Evolutionary conservation across 257 asterid species (phyloP), one percentile per base, ranked within the genome.

Genomic region (Nicotiana benthamiana): DNA sequence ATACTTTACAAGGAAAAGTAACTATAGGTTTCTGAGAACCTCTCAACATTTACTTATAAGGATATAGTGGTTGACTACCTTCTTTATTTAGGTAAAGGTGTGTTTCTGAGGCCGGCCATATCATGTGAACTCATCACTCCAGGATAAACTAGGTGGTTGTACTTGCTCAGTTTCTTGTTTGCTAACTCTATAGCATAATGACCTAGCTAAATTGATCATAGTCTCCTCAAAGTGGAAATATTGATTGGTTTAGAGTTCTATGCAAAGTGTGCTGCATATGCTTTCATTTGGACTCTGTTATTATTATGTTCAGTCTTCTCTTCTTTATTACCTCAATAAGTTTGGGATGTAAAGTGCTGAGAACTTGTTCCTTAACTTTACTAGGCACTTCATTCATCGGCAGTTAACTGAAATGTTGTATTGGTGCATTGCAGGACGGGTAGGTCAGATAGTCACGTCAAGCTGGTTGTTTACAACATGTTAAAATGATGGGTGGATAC

Each of bases 391-490:
- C 77, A 43, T 43, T 46, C 77, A 46, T 72, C 60, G 46, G 22
- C 77, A 72, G 22, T 13, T 81, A 72, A 72, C 82, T 64, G 66
- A 57, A 62, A 40, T 54, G n/a, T 72, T 36, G 61, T 54, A 18
- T 75, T 82, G 81, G 28, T 82, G 77, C 64, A 72, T 86, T 90
- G 95, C 98, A 92, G 98, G 98, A 94, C 75, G 98, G 98, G 98
- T 94, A 91, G 88, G 98, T 89, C 84, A 78, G 82, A 80, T 85
- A 17, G n/a, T 82, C 79, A 43, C 65, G 27, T 53, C 65, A 72
- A 51, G 62, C 60, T 26, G 79, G 62, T 74, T 51, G 78, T 48
- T 46, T 74, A 5, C 62, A 51, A 43, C 76, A 67, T 79, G 76
- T 75, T 65, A 59, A 11, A 65, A 54, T 57, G 82, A 34, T 82